Evolutionary conservation across 352 stramenopile species (phyloP).

Genomic region (Globisporangium paroecandrum): DNA sequence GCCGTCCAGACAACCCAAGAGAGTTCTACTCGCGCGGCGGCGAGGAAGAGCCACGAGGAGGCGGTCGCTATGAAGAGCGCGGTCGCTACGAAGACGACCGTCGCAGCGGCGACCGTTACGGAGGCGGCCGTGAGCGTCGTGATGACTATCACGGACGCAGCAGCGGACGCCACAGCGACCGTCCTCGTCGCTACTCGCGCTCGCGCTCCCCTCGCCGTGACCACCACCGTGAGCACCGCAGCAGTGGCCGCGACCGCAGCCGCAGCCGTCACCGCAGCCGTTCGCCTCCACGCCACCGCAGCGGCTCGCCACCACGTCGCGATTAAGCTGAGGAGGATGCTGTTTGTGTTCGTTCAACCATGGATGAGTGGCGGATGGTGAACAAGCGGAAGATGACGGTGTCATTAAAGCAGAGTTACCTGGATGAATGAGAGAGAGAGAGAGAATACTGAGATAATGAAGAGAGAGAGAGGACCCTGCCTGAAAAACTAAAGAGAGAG

Average conservation of each 20-base stretch:
- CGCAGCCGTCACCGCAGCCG: conserved; percentile 44
- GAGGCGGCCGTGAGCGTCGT: conserved; percentile 15
- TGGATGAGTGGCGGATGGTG: not conserved
- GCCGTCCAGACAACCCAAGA: conserved; percentile 67
- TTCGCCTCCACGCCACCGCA: conserved; percentile 37
- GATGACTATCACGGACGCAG: conserved; percentile 11
- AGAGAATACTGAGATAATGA: conserved; percentile 20
- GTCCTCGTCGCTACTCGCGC: conserved; percentile 24
- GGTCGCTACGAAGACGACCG: conserved; percentile 19
- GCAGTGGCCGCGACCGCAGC: conserved; percentile 24
- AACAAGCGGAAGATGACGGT: not conserved
- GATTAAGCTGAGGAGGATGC: conserved; percentile 32
- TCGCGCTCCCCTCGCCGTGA: conserved; percentile 39
- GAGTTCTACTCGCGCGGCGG: conserved; percentile 59
- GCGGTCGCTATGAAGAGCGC: conserved; percentile 25
- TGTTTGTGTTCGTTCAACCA: conserved; percentile 6
- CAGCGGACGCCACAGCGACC: conserved; percentile 30
- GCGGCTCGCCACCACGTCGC: conserved; percentile 44
- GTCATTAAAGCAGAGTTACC: conserved; percentile 9
- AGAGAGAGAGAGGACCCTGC: conserved; percentile 13
- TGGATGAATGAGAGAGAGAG: conserved; percentile 14
- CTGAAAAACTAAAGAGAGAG: conserved; percentile 16
- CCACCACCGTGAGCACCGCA: conserved; percentile 16
- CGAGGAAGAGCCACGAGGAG: conserved; percentile 24
- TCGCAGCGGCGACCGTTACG: conserved; percentile 27